These are phyloP conservation scores for Hymenochaete sp. DNA, from an alignment of 1,284 basidiomycete genomes.

Conservation along the genomic window DNA sequence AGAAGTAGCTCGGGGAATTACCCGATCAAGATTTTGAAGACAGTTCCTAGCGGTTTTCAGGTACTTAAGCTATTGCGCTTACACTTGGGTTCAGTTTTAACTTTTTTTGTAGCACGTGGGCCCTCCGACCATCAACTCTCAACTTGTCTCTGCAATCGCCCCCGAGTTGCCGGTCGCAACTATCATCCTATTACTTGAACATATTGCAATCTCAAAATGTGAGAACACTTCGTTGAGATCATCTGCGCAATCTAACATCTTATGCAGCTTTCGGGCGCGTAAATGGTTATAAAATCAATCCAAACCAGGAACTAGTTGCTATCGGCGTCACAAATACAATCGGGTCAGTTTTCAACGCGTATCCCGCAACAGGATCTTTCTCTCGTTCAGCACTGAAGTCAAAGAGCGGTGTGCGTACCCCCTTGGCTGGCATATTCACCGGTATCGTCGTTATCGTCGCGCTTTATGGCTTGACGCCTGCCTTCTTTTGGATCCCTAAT, in stretches of 20 bases:
- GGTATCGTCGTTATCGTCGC: conserved; percentile 89
- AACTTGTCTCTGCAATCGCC: conserved; percentile 64
- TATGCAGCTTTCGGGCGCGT: conserved; percentile 82
- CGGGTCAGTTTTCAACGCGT: conserved; percentile 82
- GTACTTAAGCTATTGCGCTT: conserved; percentile 12
- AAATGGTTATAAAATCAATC: conserved; percentile 96
- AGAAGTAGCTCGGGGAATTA: conserved; percentile 52
- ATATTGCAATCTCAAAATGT: conserved; percentile 94
- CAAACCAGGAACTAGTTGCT: conserved; percentile 94
- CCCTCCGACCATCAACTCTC: conserved; percentile 54
- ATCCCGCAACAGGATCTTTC: conserved; percentile 97
- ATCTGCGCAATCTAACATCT: background rate
- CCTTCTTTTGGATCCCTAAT: conserved; percentile 83
- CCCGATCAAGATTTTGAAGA: conserved; percentile 80
- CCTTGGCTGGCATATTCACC: conserved; percentile 82
- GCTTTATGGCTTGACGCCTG: conserved; percentile 85
- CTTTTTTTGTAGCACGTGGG: conserved; percentile 49
- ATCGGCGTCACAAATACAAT: conserved; percentile 93
- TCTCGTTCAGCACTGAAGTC: conserved; percentile 94
- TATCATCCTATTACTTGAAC: conserved; percentile 91
- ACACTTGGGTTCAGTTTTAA: background rate
- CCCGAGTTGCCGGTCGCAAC: conserved; percentile 85
- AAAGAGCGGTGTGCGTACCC: conserved; percentile 94
- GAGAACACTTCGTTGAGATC: conserved; percentile 22
- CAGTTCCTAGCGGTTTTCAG: conserved; percentile 76